Evolutionary conservation across 2,329 filamentous ascomycete species (phyloP), one percentile per base, ranked within the genome.

Genomic region (Calonectria honghensis): DNA sequence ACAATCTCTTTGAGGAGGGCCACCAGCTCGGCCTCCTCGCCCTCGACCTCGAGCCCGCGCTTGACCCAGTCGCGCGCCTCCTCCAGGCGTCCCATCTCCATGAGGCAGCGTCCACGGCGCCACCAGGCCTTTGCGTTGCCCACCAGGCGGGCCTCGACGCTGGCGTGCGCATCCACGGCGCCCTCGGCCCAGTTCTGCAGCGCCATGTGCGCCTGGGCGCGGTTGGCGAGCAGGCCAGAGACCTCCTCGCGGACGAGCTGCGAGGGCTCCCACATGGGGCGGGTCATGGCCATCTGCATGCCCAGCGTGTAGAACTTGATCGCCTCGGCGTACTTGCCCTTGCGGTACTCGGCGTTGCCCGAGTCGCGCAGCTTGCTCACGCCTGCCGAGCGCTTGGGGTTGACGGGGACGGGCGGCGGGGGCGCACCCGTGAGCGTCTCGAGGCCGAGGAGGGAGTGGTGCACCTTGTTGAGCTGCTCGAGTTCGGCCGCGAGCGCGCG

Each of bases 71-170:
- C 92, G 80, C 89, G 89, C 1, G 96, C 96, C 91, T 98, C 96
- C 70, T 94, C 92, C 81, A 95, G 86, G 75, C 96, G 86, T 1
- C 94, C 94, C 97, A 98, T 98, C 91, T 99, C 97, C 78, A 94
- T 86, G 82, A 98, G 85, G 83, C 95, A 97, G 87, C 92, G 93
- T 13, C 95, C 97, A 75, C 95, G 89, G 75, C 97, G 90, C 93
- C 95, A 98, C 95, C 96, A 98, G 0, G 93, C 96, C 91, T 98
- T 98, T 1, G 95, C 93, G 85, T 99, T 98, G 50, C 94, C 96
- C 52, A 93, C 90, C 78, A 93, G 91, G 89, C 96, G 96, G 76
- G 95, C 93, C 88, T 98, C 96, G 54, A 98, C 94, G 83, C 95
- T 97, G 37, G 93, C 91, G 87, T 97, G 94, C 5, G 96, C 96